Evolutionary conservation across 163 green algal species (phyloP).

Genomic region (Prototheca wickerhamii): DNA sequence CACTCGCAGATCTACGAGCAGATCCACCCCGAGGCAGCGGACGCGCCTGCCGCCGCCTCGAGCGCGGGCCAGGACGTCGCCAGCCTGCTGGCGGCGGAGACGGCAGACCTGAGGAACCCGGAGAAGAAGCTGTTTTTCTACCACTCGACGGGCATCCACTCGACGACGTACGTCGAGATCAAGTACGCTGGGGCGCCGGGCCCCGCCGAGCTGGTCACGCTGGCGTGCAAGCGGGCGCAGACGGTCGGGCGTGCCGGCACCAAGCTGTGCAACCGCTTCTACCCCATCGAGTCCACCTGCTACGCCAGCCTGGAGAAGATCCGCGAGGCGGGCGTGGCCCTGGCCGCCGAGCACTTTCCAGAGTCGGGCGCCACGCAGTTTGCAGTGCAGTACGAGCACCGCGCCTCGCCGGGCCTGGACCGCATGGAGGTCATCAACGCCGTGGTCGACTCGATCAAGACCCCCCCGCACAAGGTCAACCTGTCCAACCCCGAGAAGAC

Average conservation of each 20-base stretch:
- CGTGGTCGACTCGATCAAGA: conserved; percentile 29
- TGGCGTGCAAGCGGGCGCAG: conserved; percentile 25
- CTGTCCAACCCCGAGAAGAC: conserved; percentile 48
- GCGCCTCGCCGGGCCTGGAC: conserved; percentile 51
- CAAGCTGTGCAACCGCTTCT: conserved; percentile 50
- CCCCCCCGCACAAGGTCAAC: conserved; percentile 58
- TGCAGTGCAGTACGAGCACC: conserved; percentile 67
- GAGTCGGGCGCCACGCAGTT: conserved; percentile 29
- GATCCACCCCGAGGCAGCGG: not conserved
- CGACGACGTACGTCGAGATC: conserved; percentile 21
- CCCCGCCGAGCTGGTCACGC: conserved; percentile 12
- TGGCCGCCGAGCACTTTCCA: conserved; percentile 52
- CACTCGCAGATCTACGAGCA: not conserved
- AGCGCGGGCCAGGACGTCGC: conserved; percentile 33
- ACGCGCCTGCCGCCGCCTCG: not conserved
- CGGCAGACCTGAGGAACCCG: conserved; percentile 55
- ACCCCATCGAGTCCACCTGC: conserved; percentile 58
- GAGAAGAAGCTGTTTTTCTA: conserved; percentile 37
- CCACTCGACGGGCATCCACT: conserved; percentile 41
- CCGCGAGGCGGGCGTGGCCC: conserved; percentile 29
- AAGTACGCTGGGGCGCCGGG: conserved; percentile 6
- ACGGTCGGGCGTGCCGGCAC: conserved; percentile 22
- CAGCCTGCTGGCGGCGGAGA: conserved; percentile 49
- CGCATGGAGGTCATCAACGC: conserved; percentile 66
- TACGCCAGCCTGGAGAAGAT: conserved; percentile 60